These are phyloP conservation scores for Protostelium mycophagum DNA, from an alignment of 78 protist species.

Conservation along the genomic window DNA sequence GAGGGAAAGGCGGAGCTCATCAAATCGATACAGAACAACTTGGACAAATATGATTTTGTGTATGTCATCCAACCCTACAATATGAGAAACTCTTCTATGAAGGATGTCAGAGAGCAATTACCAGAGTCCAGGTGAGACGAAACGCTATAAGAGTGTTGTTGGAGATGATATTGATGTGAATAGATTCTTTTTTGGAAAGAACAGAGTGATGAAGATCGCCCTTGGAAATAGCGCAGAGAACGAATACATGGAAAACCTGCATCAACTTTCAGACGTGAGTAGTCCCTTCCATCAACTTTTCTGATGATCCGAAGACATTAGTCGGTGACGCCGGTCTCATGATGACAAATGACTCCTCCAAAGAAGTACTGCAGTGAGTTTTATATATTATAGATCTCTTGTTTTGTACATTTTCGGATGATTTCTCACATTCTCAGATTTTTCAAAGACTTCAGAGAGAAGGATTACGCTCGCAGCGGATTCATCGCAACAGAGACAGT, in stretches of 20 bases:
- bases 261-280: slow-evolving; percentile 23
- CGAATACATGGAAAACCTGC: slow-evolving; percentile 43
- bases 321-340: slow-evolving; percentile 78
- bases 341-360: slow-evolving; percentile 67
- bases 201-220: slow-evolving; percentile 76
- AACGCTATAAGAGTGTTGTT: background rate
- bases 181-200: slow-evolving; percentile 84
- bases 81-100: slow-evolving; percentile 69
- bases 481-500: slow-evolving; percentile 59
- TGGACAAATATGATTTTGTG: slow-evolving; percentile 33
- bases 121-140: background rate
- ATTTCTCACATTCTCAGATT: slow-evolving; percentile 1
- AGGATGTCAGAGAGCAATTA: slow-evolving; percentile 48
- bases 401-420: background rate
- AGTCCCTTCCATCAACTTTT: background rate
- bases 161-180: slow-evolving; percentile 4
- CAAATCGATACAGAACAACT: slow-evolving; percentile 20
- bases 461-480: slow-evolving; percentile 89
- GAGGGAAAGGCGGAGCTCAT: slow-evolving; percentile 33
- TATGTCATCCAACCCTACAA: slow-evolving; percentile 58
- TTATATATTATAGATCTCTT: background rate
- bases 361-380: background rate
- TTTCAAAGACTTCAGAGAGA: slow-evolving; percentile 20
- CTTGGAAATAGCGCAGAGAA: slow-evolving; percentile 66
- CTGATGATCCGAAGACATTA: background rate